Evolutionary conservation across 371 early-diverging fungal genomes (phyloP).

Genomic region (Mortierella sp.): DNA sequence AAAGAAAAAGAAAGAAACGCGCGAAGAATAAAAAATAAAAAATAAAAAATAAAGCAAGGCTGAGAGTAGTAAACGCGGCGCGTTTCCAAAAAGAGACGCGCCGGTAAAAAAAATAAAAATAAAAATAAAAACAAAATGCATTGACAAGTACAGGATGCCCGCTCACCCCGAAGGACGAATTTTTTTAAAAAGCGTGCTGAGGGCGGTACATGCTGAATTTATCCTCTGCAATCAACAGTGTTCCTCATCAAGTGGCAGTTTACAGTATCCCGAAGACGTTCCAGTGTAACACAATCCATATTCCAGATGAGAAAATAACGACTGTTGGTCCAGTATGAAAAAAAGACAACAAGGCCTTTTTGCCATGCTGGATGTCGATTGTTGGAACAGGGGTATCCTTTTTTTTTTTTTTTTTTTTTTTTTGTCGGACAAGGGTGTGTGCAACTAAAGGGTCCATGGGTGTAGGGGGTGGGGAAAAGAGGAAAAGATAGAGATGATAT

Average conservation of each 20-base stretch:
- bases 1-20: neutral
- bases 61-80: constrained; percentile 1
- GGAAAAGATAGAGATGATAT: constrained; percentile 9
- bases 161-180: neutral
- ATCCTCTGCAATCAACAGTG: no score
- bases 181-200: neutral
- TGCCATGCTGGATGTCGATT: constrained; percentile 1
- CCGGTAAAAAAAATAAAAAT: constrained; percentile 1
- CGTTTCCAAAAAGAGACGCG: neutral
- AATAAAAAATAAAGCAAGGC: neutral
- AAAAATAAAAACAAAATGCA: constrained; percentile 8
- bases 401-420: no score
- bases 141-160: neutral
- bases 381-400: neutral
- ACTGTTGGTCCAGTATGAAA: no score
- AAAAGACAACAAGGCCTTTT: no score
- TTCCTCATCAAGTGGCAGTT: no score
- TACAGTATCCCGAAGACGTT: no score
- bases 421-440: neutral
- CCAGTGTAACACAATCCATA: no score
- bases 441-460: neutral
- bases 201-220: neutral
- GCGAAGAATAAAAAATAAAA: no score
- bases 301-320: neutral
- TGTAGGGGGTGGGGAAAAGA: constrained; percentile 7